Percentiles rank a stretch among this genome's conserved stretches.
phyloP scores from a whole-genome alignment of 495 filamentous ascomycete species.

The Hyaloscypha bicolor region DNA sequence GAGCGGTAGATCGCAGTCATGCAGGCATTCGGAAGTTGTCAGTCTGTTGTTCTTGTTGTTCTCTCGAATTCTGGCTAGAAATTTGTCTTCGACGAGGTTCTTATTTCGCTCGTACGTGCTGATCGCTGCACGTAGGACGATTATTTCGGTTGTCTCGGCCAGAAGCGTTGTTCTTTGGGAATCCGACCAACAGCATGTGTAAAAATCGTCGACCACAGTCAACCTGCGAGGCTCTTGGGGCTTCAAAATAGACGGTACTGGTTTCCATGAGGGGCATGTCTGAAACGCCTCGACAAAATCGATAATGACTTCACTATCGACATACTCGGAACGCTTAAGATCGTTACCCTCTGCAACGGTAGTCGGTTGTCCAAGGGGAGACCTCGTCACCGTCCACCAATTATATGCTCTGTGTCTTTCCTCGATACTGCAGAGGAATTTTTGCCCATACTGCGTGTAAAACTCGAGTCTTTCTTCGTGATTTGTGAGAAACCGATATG shows the following conservation, averaged over 20 bases:
- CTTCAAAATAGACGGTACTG: slow-evolving; percentile 30
- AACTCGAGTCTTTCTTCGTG: slow-evolving; percentile 29
- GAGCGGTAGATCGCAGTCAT: slow-evolving; percentile 38
- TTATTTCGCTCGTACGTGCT: not conserved
- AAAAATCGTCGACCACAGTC: slow-evolving; percentile 3
- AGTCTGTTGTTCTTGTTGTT: not conserved
- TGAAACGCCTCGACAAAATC: slow-evolving; percentile 50
- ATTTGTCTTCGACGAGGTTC: not conserved
- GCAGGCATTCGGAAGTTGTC: slow-evolving; percentile 23
- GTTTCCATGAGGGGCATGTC: slow-evolving; percentile 36
- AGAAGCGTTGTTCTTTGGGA: not conserved
- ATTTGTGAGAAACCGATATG: slow-evolving; percentile 26
- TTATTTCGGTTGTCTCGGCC: not conserved
- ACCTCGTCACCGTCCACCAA: slow-evolving; percentile 43
- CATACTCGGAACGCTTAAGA: slow-evolving; percentile 37
- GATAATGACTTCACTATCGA: slow-evolving; percentile 54
- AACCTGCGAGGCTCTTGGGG: not conserved
- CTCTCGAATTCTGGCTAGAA: not conserved
- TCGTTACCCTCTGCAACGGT: slow-evolving; percentile 27
- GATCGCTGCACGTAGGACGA: not conserved
- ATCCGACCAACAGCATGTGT: not conserved
- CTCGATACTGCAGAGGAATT: slow-evolving; percentile 31
- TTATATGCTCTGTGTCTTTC: slow-evolving; percentile 44
- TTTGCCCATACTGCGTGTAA: slow-evolving; percentile 9
- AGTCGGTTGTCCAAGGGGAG: slow-evolving; percentile 28